Evolutionary conservation across 129 eudicot genomes (phyloP), one percentile per base, ranked within the genome.

Genomic region (Sambucus nigra): DNA sequence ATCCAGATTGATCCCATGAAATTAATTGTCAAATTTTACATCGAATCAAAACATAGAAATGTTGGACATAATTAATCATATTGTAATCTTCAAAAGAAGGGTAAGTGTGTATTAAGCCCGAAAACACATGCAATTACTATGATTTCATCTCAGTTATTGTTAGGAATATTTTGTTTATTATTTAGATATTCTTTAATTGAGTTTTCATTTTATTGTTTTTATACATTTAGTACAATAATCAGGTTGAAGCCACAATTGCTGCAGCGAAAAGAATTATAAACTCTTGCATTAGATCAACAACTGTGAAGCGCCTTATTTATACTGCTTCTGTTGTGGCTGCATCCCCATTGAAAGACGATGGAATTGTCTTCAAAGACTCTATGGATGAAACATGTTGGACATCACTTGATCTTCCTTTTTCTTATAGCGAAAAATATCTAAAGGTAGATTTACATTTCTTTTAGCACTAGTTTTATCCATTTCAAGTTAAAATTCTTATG

Each of bases 381-480:
- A 21, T 80, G 29, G 88, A 83, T 51, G 88, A 79, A 52, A 53
- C 71, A 19, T 79, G 84, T 61, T 83, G 87, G 87, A 80, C 75
- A 11, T 71, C 84, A 45, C 72, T 63, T 57, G 22, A 68, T 51
- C 49, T 64, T 50, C 14, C 79, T 5, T 48, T 65, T 58, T 47
- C 69, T 45, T 60, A 48, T 39, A 2, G 7, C 47, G 29, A 64
- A 51, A 44, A 57, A 7, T 48, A 2, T 15, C 0, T 52, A 2
- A 24, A 49, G 63, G 81, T 64, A 51, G 5, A 42, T 42, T 61
- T 38, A 11, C 12, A 7, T 40, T 10, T 17, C 19, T 17, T 25
- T 17, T n/a, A n/a, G n/a, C n/a, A n/a, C n/a, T n/a, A n/a, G n/a
- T n/a, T n/a, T n/a, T n/a, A n/a, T n/a, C n/a, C n/a, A n/a, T n/a